Evolutionary conservation across 257 asterid genomes (phyloP).

Genomic region (Salvia miltiorrhiza): DNA sequence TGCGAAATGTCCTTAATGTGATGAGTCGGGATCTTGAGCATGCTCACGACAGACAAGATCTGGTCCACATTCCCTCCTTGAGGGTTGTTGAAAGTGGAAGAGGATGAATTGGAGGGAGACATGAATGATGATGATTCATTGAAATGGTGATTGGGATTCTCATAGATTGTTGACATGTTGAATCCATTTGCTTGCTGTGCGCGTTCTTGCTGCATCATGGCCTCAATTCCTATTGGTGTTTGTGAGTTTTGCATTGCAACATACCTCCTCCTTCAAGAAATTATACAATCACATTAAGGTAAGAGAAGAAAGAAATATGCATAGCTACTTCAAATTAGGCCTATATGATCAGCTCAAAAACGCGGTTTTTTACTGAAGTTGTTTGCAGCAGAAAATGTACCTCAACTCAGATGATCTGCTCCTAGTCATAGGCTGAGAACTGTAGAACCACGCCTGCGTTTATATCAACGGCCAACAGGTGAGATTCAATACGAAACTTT

Average conservation of each 20-base stretch:
- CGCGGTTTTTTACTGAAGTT: neutral
- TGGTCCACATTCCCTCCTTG: slow-evolving; percentile 45
- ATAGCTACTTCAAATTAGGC: neutral
- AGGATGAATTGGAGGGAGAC: slow-evolving; percentile 47
- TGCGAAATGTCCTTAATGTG: too few relatives aligned
- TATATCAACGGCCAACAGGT: neutral
- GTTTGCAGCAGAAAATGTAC: slow-evolving; percentile 9
- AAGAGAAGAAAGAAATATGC: neutral
- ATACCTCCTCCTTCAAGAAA: slow-evolving; percentile 67
- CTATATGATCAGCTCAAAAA: neutral
- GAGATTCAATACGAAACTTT: slow-evolving; percentile 12
- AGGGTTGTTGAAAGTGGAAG: slow-evolving; percentile 55
- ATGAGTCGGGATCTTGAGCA: too few relatives aligned
- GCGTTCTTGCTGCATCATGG: slow-evolving; percentile 40
- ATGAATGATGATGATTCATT: slow-evolving; percentile 20
- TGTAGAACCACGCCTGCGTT: slow-evolving; percentile 82
- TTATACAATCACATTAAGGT: neutral
- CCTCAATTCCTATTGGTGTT: slow-evolving; percentile 52
- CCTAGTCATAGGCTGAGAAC: slow-evolving; percentile 91
- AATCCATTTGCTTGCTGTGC: slow-evolving; percentile 19
- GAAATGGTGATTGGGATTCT: slow-evolving; percentile 31
- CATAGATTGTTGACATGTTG: slow-evolving; percentile 4
- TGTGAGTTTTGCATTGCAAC: slow-evolving; percentile 68
- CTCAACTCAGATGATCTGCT: slow-evolving; percentile 45
- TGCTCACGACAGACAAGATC: slow-evolving; percentile 80